A percentile compares a stretch with the other conserved stretches of the same genome.
Conservation (phyloP, 116 monocot genomes). For the Zostera marina region DNA sequence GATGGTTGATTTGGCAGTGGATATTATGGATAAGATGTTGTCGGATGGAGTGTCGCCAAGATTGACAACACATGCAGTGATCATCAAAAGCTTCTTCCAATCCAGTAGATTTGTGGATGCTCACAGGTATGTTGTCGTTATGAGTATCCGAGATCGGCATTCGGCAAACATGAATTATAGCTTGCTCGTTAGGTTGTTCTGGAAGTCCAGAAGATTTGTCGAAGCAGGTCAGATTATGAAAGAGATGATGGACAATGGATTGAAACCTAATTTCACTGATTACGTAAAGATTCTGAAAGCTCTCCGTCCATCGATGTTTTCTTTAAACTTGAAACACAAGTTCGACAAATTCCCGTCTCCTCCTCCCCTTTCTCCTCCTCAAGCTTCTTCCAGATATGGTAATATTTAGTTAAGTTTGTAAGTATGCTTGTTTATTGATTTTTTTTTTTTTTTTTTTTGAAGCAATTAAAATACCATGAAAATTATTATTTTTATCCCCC, state of each 20-base stretch:
- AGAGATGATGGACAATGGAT: slow-evolving; percentile 76
- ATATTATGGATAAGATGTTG: slow-evolving; percentile 50
- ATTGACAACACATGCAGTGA: slow-evolving; percentile 35
- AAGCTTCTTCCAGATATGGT: too few relatives aligned
- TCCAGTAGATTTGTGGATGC: slow-evolving; percentile 31
- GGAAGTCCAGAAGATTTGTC: slow-evolving; percentile 20
- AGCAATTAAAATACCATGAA: too few relatives aligned
- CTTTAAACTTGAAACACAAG: slow-evolving; percentile 32
- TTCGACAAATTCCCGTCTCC: slow-evolving; percentile 20
- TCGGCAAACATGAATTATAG: slow-evolving; percentile 58
- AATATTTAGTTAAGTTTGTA: too few relatives aligned
- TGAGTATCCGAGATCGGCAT: slow-evolving; percentile 33
- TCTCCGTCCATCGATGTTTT: slow-evolving; percentile 32
- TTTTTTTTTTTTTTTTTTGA: too few relatives aligned
- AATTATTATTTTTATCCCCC: too few relatives aligned
- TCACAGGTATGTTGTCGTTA: slow-evolving; percentile 42
- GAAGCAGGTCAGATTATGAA: slow-evolving; percentile 46
- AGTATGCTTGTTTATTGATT: too few relatives aligned
- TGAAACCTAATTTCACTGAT: slow-evolving; percentile 51
- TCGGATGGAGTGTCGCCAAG: slow-evolving; percentile 44
- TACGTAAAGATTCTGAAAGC: slow-evolving; percentile 55
- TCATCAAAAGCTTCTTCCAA: slow-evolving; percentile 56
- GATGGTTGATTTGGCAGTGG: slow-evolving; percentile 37
- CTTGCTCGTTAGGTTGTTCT: slow-evolving; percentile 37
- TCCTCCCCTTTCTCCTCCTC: not conserved